These are phyloP conservation scores for Albatrellus ellisii DNA, from an alignment of 768 basidiomycete species.

Conservation along the genomic window DNA sequence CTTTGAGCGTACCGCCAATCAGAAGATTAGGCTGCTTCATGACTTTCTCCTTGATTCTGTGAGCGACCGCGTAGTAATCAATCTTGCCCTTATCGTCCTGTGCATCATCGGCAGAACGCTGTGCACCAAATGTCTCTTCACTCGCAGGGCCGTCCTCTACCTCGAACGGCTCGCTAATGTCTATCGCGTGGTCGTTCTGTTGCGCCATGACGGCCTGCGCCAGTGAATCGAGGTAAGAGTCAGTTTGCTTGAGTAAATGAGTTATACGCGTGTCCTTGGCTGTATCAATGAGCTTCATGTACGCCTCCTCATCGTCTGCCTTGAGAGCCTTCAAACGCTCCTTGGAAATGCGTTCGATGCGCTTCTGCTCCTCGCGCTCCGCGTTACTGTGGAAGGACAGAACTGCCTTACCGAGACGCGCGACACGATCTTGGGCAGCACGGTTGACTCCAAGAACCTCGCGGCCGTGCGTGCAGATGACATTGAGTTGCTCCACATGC, in stretches of 20 bases:
- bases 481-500: slow-evolving; percentile 84
- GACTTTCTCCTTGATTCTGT: slow-evolving; percentile 81
- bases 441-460: slow-evolving; percentile 56
- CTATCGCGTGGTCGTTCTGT: slow-evolving; percentile 50
- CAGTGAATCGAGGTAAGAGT: slow-evolving; percentile 87
- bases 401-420: slow-evolving; percentile 61
- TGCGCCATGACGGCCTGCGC: slow-evolving; percentile 90
- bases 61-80: slow-evolving; percentile 95
- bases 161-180: slow-evolving; percentile 22
- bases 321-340: slow-evolving; percentile 97
- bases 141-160: slow-evolving; percentile 65
- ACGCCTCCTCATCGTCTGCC: slow-evolving; percentile 98
- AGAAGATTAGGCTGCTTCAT: slow-evolving; percentile 60
- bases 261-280: slow-evolving; percentile 99
- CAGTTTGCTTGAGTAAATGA: slow-evolving; percentile 88
- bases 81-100: slow-evolving; percentile 58
- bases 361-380: slow-evolving; percentile 96
- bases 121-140: slow-evolving; percentile 87
- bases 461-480: slow-evolving; percentile 76
- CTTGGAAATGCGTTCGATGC: slow-evolving; percentile 90
- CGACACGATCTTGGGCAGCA: slow-evolving; percentile 42
- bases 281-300: slow-evolving; percentile 97
- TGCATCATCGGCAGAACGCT: slow-evolving; percentile 48
- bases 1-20: slow-evolving; percentile 82
- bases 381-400: slow-evolving; percentile 76